Evolutionary conservation across 768 basidiomycete species (phyloP).

Genomic region (Dacryopinax spathularia): DNA sequence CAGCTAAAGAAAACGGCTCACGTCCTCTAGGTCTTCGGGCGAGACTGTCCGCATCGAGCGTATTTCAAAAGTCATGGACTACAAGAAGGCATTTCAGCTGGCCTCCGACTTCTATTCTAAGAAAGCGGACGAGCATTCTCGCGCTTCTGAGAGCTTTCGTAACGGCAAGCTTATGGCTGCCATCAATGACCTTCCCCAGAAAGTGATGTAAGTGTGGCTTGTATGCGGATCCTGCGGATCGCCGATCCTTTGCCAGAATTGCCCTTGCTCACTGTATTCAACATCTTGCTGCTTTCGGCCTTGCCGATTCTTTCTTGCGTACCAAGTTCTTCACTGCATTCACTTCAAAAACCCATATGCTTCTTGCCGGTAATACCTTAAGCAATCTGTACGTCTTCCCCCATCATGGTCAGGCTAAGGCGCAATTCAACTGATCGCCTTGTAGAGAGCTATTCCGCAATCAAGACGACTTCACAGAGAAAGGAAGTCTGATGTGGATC

Average conservation of each 20-base stretch:
- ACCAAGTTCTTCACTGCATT: slow-evolving; percentile 70
- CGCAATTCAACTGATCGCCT: background rate
- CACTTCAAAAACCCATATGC: slow-evolving; percentile 64
- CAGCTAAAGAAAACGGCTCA: too few species aligned
- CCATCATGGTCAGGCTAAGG: background rate
- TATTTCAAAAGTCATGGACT: slow-evolving; percentile 39
- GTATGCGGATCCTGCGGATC: background rate
- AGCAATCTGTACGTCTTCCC: slow-evolving; percentile 44
- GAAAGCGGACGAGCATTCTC: slow-evolving; percentile 24
- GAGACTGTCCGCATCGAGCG: slow-evolving; percentile 46
- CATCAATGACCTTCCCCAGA: slow-evolving; percentile 50
- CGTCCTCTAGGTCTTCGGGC: slow-evolving; percentile 19
- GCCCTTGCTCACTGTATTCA: slow-evolving; percentile 59
- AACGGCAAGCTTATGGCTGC: slow-evolving; percentile 49
- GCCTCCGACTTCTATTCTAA: slow-evolving; percentile 54
- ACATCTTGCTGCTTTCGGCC: slow-evolving; percentile 56
- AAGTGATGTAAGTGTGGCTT: slow-evolving; percentile 3
- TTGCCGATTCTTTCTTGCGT: slow-evolving; percentile 66
- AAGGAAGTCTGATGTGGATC: slow-evolving; percentile 70
- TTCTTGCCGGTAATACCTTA: slow-evolving; percentile 76
- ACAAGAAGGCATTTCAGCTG: slow-evolving; percentile 53
- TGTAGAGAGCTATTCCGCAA: slow-evolving; percentile 78
- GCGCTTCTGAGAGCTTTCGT: background rate
- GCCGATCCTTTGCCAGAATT: slow-evolving; percentile 36
- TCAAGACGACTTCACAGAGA: slow-evolving; percentile 58